A percentile compares a stretch with the other conserved stretches of the same genome.
These are phyloP conservation scores for Colletotrichum musicola DNA, from an alignment of 2,329 filamentous ascomycete species.

Conservation along the genomic window DNA sequence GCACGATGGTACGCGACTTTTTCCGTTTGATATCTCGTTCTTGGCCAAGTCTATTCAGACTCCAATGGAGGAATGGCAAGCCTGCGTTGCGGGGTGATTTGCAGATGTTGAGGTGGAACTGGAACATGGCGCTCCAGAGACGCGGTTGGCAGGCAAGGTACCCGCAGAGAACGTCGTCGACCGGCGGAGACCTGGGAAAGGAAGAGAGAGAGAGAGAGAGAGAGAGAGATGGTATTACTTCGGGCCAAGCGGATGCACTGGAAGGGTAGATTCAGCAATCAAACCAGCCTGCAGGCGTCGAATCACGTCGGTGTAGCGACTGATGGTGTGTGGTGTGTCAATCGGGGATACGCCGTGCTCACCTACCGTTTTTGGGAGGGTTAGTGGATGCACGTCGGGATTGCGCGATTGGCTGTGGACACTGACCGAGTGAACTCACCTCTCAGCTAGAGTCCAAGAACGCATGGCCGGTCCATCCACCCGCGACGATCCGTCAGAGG, in stretches of 20 bases:
- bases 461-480: too few species aligned
- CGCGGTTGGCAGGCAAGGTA: too few species aligned
- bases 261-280: slow-evolving; percentile 6
- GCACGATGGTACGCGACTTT: slow-evolving; percentile 5
- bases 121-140: slow-evolving; percentile 12
- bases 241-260: slow-evolving; percentile 6
- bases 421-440: neutral
- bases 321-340: neutral
- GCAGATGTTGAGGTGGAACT: neutral
- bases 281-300: neutral
- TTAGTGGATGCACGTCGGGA: slow-evolving; percentile 15
- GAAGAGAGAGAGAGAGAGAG: too few species aligned
- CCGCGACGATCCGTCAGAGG: too few species aligned
- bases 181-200: too few species aligned
- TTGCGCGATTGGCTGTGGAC: slow-evolving; percentile 28
- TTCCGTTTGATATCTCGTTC: slow-evolving; percentile 13
- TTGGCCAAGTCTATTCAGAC: neutral
- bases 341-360: slow-evolving; percentile 22
- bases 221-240: too few species aligned
- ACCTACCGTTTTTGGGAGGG: slow-evolving; percentile 31
- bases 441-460: neutral
- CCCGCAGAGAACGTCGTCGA: too few species aligned
- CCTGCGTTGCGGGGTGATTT: neutral
- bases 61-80: neutral
- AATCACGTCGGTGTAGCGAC: neutral